Evolutionary conservation across 768 basidiomycete species (phyloP), one percentile per base, ranked within the genome.

Genomic region (Leccinum variicolor): DNA sequence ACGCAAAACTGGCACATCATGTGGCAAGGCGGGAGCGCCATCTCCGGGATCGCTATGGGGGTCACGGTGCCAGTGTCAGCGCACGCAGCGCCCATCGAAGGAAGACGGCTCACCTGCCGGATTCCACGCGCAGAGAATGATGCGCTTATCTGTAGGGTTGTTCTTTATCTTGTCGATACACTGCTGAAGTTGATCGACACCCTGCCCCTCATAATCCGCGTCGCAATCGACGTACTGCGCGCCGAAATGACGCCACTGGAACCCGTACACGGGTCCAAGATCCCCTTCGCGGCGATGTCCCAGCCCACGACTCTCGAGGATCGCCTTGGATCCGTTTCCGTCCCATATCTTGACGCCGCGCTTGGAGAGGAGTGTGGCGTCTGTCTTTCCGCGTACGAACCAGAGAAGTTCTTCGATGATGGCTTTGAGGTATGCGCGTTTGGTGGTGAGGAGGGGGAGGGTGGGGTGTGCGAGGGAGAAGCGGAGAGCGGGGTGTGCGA

Each of bases 1-100:
- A 99, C 96, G 77, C 92, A 98, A 81, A 99, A 99, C 70, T 99
- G 97, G 75, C 94, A 98, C 74, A 98, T 88, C 85, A 98, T 89
- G 75, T 98, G 97, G 73, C 97, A 99, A 0, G 97, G 97, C 0
- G 97, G 97, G 0, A 99, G 84, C 0, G 97, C 97, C 97, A 98
- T 99, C 39, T 83, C 79, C 1, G 87, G 84, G 25, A 99, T 90
- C 73, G 97, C 96, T 98, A n/a, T 25, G 25, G 25, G 25, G 25
- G 25, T 8, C 8, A 4, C 36, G 3, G 17, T n/a, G n/a, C n/a
- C n/a, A n/a, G n/a, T 9, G 8, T 39, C 36, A n/a, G 36, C 14
- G 2, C 5, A 34, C 14, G 34, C 34, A 34, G 34, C 6, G 15
- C 28, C 3, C 41, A 36, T 36, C 3, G 7, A 36, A 36, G 4